A percentile compares a stretch with the other conserved stretches of the same genome.
These are phyloP conservation scores for Phanerodontia chrysosporium DNA, from an alignment of 768 basidiomycete species.

Conservation along the genomic window DNA sequence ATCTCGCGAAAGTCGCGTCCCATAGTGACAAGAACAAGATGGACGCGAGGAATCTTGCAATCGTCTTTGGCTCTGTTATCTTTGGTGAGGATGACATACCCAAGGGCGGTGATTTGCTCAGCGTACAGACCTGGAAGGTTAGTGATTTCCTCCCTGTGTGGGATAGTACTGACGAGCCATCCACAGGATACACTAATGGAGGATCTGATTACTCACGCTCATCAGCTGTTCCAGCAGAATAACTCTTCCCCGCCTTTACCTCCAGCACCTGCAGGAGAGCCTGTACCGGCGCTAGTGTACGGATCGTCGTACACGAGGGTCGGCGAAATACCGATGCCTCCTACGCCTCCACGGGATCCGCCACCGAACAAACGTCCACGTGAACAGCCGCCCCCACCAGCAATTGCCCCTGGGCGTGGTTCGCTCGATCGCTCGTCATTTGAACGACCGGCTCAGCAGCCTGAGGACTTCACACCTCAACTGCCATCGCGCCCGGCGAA, in stretches of 20 bases:
- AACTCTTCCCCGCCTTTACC: constrained; percentile 63
- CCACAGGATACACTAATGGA: constrained; percentile 74
- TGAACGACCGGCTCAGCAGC: constrained; percentile 2
- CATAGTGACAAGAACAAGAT: constrained; percentile 81
- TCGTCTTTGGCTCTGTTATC: constrained; percentile 83
- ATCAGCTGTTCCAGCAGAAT: constrained; percentile 56
- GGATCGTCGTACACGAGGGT: constrained; percentile 73
- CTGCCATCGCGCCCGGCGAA: constrained; percentile 63
- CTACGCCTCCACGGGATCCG: not conserved
- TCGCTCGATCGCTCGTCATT: not conserved
- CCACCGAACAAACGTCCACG: not conserved
- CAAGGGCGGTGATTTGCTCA: constrained; percentile 71
- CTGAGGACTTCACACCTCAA: constrained; percentile 69
- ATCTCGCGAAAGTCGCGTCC: constrained; percentile 69
- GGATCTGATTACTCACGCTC: constrained; percentile 71
- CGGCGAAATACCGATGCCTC: constrained; percentile 35
- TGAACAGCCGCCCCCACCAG: constrained; percentile 12
- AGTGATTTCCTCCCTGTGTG: not conserved
- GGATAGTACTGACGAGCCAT: not conserved
- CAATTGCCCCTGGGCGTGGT: not conserved
- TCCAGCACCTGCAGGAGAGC: constrained; percentile 65
- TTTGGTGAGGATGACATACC: constrained; percentile 92
- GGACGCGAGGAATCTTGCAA: constrained; percentile 89
- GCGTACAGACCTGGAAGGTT: constrained; percentile 75
- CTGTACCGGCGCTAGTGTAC: constrained; percentile 51